Evolutionary conservation across 306 rosid genomes (phyloP), one percentile per base, ranked within the genome.

Genomic region (Malus sylvestris): DNA sequence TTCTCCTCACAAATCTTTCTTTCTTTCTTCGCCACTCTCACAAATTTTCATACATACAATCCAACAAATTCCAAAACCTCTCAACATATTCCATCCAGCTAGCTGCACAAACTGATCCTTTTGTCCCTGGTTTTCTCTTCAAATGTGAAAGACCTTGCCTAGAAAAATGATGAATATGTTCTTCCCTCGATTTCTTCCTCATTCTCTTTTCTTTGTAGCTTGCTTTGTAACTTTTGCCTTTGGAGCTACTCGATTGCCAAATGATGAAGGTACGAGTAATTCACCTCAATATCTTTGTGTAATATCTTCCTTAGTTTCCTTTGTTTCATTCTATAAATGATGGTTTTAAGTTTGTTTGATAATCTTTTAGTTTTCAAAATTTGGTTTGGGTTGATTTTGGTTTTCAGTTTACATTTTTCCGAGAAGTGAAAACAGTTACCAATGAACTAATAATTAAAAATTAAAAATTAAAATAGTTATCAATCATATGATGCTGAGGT

Each of bases 181-280:
- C 53, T 76, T 23, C 42, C 3, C 49, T n/a, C 77, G 22, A 27
- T 53, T 70, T 58, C 72, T 66, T 69, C 62, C 60, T 71, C 68
- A 67, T 57, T 67, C 29, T 69, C 25, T 49, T 62, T 10, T 82
- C 44, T 9, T 67, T 32, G 8, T 74, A 25, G 35, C 64, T 30
- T 75, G 6, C 78, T 60, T 71, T 30, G 19, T 76, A n/a, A 66
- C 74, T 20, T 63, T 69, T 6, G 73, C 85, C 73, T 71, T 55
- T 27, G 86, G 70, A 33, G 84, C 84, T 57, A 64, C 83, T 70
- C 72, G 2, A 45, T 32, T 83, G 38, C 80, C 80, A 11, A 1
- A 58, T 22, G 59, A 73, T 29, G 89, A 86, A 81, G 87, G 85
- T 83, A 75, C 10, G 18, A 14, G 8, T 15, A 52, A 13, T 1